Conservation (phyloP, 768 basidiomycete species). For the Lyophyllum semitale region DNA sequence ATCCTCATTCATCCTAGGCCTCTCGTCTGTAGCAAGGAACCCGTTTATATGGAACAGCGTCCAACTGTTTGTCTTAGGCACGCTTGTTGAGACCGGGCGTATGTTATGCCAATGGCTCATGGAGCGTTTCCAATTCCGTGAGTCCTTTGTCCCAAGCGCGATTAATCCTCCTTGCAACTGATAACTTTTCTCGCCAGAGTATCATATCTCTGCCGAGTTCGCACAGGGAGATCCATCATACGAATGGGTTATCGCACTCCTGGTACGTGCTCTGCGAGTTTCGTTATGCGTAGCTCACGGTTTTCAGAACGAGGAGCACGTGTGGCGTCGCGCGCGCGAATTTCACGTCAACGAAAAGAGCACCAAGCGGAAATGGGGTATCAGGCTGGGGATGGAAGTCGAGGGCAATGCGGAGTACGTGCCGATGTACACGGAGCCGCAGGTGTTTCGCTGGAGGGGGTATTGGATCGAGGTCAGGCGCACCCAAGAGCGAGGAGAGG, state of each 20-base stretch:
- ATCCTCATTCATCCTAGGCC: conserved; percentile 32
- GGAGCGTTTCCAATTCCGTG: conserved; percentile 40
- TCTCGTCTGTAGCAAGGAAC: conserved; percentile 31
- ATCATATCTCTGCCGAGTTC: conserved; percentile 46
- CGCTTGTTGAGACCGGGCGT: conserved; percentile 40
- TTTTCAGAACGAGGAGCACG: conserved; percentile 40
- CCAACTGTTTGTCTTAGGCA: conserved; percentile 33
- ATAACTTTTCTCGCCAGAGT: conserved; percentile 29
- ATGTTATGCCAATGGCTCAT: conserved; percentile 40
- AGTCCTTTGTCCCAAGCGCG: conserved; percentile 14
- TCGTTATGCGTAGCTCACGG: not conserved
- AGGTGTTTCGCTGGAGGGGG: conserved; percentile 43
- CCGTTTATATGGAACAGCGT: conserved; percentile 26
- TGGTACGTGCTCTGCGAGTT: conserved; percentile 29
- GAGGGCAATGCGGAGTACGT: conserved; percentile 40
- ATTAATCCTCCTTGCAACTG: too few species aligned
- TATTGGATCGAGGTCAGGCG: conserved; percentile 40
- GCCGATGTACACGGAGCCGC: conserved; percentile 38
- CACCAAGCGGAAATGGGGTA: conserved; percentile 40
- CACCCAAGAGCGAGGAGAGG: conserved; percentile 9
- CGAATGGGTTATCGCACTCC: conserved; percentile 48
- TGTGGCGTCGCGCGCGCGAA: conserved; percentile 44
- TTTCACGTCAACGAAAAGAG: conserved; percentile 40
- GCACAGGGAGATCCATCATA: conserved; percentile 47
- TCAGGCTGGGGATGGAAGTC: conserved; percentile 24